Evolutionary conservation across 2,329 filamentous ascomycete species (phyloP).

Genomic region (Moelleriella libera): DNA sequence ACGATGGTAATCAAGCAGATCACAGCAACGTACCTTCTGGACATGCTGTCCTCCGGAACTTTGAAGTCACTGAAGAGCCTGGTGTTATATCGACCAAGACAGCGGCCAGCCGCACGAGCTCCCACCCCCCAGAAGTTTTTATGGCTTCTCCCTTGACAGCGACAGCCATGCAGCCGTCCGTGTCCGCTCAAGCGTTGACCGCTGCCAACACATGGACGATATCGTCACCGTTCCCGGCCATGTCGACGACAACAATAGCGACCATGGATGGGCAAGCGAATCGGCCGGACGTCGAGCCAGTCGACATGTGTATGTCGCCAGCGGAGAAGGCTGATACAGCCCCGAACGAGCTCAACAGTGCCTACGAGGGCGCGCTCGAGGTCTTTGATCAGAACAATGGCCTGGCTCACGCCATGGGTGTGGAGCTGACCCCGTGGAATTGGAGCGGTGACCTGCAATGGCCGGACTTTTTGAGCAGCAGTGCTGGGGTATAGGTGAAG

Average conservation of each 20-base stretch:
- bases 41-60: constrained; percentile 8
- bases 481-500: constrained; percentile 12
- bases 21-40: constrained; percentile 4
- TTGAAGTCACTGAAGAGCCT: constrained; percentile 14
- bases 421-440: constrained; percentile 22
- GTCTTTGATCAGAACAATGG: constrained; percentile 30
- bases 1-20: not conserved
- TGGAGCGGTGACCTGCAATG: constrained; percentile 16
- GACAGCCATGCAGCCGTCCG: not conserved
- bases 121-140: not conserved
- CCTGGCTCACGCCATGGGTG: constrained; percentile 25
- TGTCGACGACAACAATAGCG: not conserved
- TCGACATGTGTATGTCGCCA: constrained; percentile 5
- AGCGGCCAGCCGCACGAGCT: not conserved
- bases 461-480: constrained; percentile 18
- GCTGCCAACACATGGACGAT: not conserved
- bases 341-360: constrained; percentile 30
- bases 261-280: not conserved
- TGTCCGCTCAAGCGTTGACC: not conserved
- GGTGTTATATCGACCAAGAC: constrained; percentile 7
- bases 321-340: constrained; percentile 17
- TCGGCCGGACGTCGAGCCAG: constrained; percentile 7
- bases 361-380: constrained; percentile 33
- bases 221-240: not conserved
- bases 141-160: not conserved